Evolutionary conservation across 2,329 filamentous ascomycete species (phyloP), one percentile per base, ranked within the genome.

Genomic region (Aspergillus brunneoviolaceus): DNA sequence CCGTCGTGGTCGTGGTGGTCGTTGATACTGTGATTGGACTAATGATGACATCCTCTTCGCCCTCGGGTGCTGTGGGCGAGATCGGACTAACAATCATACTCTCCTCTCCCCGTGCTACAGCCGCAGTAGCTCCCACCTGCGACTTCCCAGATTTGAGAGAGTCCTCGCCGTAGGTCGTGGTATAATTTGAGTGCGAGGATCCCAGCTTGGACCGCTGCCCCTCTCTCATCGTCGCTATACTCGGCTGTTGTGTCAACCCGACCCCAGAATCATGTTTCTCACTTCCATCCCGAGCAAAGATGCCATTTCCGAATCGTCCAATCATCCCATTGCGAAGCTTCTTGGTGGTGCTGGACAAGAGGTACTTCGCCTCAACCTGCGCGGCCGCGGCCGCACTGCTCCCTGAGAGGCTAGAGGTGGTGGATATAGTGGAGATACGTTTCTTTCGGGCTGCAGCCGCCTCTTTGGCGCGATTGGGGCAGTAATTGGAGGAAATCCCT

Each of bases 201-300:
- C 39, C 39, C 39, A 45, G 16, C 39, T 45, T 45, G 12, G 39
- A 45, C 14, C 39, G 39, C 2, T 45, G 39, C 7, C 39, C 39
- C 39, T 45, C 16, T 19, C 63, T 57, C 61, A 62, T 64, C 1
- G 60, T 63, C 53, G 63, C 63, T 39, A 63, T 64, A 51, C 65
- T 65, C 1, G 61, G 64, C 57, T 62, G 62, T 35, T 63, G 59
- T 21, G 65, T 65, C 23, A 69, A 61, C 4, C 51, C 68, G n/a
- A 68, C 60, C 3, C 66, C 67, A 1, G 67, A 71, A 59, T 67
- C 64, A 61, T 67, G 63, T 60, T 66, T 67, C 31, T 52, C 60
- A 5, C 39, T 5, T 65, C 58, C 21, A 60, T 33, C 48, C 50
- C 54, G 33, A 58, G 52, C 10, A 16, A 45, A 45, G 39, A 45